phyloP scores from a whole-genome alignment of 2,329 filamentous ascomycete species.

The Cercospora berteroae region DNA sequence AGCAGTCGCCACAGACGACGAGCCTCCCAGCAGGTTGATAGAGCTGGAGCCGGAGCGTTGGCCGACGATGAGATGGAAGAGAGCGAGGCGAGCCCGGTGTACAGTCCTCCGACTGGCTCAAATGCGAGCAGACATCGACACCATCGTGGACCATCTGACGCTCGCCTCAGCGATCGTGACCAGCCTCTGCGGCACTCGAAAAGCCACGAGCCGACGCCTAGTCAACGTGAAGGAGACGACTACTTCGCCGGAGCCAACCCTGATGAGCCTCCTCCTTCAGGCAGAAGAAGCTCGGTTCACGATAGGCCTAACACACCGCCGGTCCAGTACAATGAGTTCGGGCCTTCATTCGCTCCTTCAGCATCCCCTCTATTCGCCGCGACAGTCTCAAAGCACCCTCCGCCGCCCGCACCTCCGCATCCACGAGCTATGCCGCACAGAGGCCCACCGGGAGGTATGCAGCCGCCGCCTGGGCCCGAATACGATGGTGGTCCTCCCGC shows the following conservation, averaged over 20 bases:
- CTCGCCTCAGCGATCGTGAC: constrained; percentile 18
- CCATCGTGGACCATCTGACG: constrained; percentile 16
- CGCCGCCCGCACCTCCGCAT: constrained; percentile 12
- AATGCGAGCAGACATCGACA: constrained; percentile 22
- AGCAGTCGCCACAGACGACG: constrained; percentile 21
- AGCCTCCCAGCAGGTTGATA: constrained; percentile 20
- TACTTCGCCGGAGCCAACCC: constrained; percentile 23
- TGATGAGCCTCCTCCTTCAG: constrained; percentile 16
- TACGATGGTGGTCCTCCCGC: constrained; percentile 22
- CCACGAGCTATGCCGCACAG: constrained; percentile 12
- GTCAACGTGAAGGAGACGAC: constrained; percentile 35
- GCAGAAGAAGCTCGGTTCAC: constrained; percentile 23
- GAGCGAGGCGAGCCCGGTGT: constrained; percentile 19
- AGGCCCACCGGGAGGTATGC: constrained; percentile 7
- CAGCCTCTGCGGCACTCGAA: constrained; percentile 42
- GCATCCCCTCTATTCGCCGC: constrained; percentile 47
- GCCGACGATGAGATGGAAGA: constrained; percentile 24
- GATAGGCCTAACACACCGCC: constrained; percentile 26
- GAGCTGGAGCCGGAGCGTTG: constrained; percentile 15
- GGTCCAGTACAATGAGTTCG: constrained; percentile 24
- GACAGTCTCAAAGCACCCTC: constrained; percentile 22
- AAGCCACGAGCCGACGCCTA: constrained; percentile 43
- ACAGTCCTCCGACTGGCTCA: constrained; percentile 24
- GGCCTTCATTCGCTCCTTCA: constrained; percentile 44
- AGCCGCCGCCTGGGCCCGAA: constrained; percentile 1